Evolutionary conservation across 441 rosid genomes (phyloP).

Genomic region (Populus hybrid): DNA sequence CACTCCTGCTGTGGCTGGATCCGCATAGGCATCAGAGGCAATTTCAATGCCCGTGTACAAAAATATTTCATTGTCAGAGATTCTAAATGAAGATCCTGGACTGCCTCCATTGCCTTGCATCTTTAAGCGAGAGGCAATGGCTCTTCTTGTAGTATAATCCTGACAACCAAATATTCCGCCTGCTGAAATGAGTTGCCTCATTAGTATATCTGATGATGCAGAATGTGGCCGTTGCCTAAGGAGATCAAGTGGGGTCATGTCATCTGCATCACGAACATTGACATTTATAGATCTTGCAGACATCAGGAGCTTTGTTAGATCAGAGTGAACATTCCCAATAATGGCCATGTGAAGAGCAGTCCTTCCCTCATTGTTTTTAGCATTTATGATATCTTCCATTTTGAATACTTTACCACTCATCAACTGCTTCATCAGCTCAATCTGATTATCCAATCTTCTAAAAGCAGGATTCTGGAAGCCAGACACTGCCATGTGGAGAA

Average conservation of each 20-base stretch:
- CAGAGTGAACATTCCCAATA: conserved; percentile 64
- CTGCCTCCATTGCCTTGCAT: conserved; percentile 66
- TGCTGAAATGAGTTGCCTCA: conserved; percentile 72
- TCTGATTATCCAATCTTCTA: conserved; percentile 75
- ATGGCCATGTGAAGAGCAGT: conserved; percentile 88
- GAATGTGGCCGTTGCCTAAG: conserved; percentile 70
- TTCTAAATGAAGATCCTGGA: conserved; percentile 80
- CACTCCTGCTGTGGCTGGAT: conserved; percentile 38
- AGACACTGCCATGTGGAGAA: conserved; percentile 73
- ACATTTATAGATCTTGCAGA: conserved; percentile 62
- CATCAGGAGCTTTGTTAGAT: conserved; percentile 83
- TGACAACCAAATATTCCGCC: conserved; percentile 73
- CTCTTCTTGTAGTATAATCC: conserved; percentile 63
- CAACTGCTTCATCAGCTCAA: conserved; percentile 69
- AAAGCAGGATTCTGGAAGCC: conserved; percentile 78
- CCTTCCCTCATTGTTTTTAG: conserved; percentile 62
- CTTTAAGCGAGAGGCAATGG: conserved; percentile 75
- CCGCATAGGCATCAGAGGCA: conserved; percentile 37
- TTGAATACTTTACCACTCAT: conserved; percentile 32
- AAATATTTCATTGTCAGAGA: conserved; percentile 74
- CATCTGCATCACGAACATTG: conserved; percentile 58
- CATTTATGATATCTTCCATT: conserved; percentile 53
- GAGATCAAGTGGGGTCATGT: conserved; percentile 88
- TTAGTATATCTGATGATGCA: conserved; percentile 71
- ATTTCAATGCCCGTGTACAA: conserved; percentile 58